phyloP scores from a whole-genome alignment of 1,139 yeast genomes.

The Pichia sp. region DNA sequence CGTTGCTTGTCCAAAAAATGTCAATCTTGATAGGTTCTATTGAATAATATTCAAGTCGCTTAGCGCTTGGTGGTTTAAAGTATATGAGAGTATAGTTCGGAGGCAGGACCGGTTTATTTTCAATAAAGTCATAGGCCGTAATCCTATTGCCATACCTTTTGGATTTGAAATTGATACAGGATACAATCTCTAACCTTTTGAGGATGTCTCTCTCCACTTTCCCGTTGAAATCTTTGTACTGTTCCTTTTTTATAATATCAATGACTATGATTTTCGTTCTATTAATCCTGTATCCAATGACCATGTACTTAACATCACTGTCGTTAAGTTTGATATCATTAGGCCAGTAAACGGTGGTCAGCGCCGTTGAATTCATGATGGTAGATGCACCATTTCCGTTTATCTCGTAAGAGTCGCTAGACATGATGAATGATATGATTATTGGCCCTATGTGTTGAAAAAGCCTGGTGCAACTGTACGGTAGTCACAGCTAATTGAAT shows the following conservation, averaged over 20 bases:
- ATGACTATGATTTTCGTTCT: conserved; percentile 19
- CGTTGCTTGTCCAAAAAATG: conserved; percentile 45
- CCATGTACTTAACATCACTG: conserved; percentile 10
- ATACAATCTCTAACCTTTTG: conserved; percentile 18
- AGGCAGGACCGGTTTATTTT: conserved; percentile 14
- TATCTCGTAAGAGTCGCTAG: too few species aligned
- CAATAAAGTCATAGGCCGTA: conserved; percentile 10
- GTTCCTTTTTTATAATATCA: conserved; percentile 17
- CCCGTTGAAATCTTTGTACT: conserved; percentile 12
- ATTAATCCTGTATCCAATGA: conserved; percentile 23
- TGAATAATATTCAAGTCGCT: conserved; percentile 73
- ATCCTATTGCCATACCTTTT: conserved; percentile 13
- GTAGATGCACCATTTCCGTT: too few species aligned
- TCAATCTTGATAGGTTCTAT: conserved; percentile 46
- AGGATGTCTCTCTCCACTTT: conserved; percentile 16
- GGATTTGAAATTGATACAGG: conserved; percentile 18
- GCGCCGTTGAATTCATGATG: not conserved
- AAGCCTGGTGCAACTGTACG: too few species aligned
- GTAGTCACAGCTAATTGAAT: conserved; percentile 6
- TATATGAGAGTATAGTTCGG: conserved; percentile 34
- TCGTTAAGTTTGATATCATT: conserved; percentile 16
- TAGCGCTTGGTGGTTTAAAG: conserved; percentile 70
- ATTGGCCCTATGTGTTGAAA: too few species aligned
- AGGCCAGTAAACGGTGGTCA: conserved; percentile 25
- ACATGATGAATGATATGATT: too few species aligned